These are phyloP conservation scores for Agapanthus africanus DNA, from an alignment of 106 monocot species.

Conservation along the genomic window DNA sequence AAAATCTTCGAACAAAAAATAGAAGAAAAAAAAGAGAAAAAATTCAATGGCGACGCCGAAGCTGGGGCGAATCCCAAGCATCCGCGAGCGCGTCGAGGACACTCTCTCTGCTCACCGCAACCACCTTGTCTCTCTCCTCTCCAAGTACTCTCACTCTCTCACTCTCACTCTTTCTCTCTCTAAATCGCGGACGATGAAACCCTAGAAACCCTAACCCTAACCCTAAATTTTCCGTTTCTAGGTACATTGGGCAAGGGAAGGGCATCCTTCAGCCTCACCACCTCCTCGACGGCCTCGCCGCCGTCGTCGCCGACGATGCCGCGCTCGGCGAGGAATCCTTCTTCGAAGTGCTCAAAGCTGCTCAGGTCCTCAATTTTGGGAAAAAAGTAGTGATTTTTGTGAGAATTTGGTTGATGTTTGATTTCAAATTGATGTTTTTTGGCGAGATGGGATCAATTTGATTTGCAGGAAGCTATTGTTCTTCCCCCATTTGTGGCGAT, in stretches of 20 bases:
- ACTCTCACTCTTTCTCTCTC: constrained; percentile 4
- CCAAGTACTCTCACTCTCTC: constrained; percentile 26
- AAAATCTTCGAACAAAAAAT: not conserved
- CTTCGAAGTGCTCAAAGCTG: constrained; percentile 59
- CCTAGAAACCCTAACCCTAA: not conserved
- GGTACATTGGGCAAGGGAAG: constrained; percentile 73
- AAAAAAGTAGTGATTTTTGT: not conserved
- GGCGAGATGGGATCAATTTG: too few relatives aligned
- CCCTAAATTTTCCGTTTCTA: constrained; percentile 2
- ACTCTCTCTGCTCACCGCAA: constrained; percentile 81
- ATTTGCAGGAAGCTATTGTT: constrained; percentile 80
- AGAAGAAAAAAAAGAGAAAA: not conserved
- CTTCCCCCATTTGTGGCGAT: constrained; percentile 94
- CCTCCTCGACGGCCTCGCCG: constrained; percentile 68
- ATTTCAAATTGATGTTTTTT: not conserved
- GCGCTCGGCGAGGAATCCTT: constrained; percentile 61
- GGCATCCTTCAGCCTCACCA: constrained; percentile 83
- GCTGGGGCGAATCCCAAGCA: constrained; percentile 49
- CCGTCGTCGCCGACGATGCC: constrained; percentile 27
- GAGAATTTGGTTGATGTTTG: not conserved
- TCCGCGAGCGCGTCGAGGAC: constrained; percentile 83
- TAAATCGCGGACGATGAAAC: not conserved
- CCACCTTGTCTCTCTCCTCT: constrained; percentile 84
- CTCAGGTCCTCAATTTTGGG: constrained; percentile 37
- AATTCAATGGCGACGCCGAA: constrained; percentile 40